These are phyloP conservation scores for Naganishia liquefaciens DNA, from an alignment of 1,284 basidiomycete species.

Conservation along the genomic window DNA sequence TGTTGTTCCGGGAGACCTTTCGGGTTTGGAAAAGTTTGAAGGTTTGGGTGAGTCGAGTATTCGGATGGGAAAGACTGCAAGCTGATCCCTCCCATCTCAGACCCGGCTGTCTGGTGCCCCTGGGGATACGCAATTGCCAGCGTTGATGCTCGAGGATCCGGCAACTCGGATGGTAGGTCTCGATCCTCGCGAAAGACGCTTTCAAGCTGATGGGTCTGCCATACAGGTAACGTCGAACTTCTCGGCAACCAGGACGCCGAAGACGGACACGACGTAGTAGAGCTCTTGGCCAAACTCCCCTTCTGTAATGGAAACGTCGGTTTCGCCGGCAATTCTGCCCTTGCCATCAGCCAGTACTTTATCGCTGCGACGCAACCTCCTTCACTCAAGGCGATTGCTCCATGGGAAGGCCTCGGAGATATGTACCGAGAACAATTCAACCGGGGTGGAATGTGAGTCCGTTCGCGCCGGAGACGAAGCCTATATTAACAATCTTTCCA, in stretches of 20 bases:
- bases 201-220: background rate
- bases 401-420: conserved; percentile 40
- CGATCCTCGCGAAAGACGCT: background rate
- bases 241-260: conserved; percentile 22
- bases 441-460: conserved; percentile 21
- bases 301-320: conserved; percentile 19
- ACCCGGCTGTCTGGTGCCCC: conserved; percentile 39
- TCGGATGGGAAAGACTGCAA: conserved; percentile 32
- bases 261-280: conserved; percentile 18
- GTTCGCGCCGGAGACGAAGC: background rate
- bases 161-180: conserved; percentile 36
- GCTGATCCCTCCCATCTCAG: conserved; percentile 37
- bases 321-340: conserved; percentile 38
- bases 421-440: conserved; percentile 33
- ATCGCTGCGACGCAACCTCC: conserved; percentile 39
- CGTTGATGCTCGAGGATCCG: conserved; percentile 38
- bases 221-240: conserved; percentile 9
- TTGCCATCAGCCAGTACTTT: conserved; percentile 41
- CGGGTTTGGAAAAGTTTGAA: conserved; percentile 19
- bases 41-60: conserved; percentile 6
- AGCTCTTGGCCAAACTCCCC: conserved; percentile 10
- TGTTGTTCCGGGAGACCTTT: conserved; percentile 27
- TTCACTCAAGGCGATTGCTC: conserved; percentile 42
- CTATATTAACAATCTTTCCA: background rate
- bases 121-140: conserved; percentile 42